Evolutionary conservation across 257 asterid genomes (phyloP), one percentile per base, ranked within the genome.

Genomic region (Solanum lycopersicoides): DNA sequence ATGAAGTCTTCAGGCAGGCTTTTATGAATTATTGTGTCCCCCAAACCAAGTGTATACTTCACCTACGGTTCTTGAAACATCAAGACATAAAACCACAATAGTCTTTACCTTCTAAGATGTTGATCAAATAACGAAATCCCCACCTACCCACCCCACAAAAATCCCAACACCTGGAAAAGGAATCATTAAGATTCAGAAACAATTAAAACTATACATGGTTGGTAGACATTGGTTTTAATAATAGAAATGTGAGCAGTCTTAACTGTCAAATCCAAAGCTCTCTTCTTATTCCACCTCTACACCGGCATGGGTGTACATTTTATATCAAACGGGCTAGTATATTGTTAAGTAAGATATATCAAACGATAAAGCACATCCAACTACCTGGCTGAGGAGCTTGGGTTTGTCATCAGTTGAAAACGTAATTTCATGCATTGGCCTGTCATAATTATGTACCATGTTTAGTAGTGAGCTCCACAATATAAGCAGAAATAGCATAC

Each of bases 341-440:
- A 47, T 47, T 35, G 47, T 5, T 72, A 34, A 75, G n/a, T 28
- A 76, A 23, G 34, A 42, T 53, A 73, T 59, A 75, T 59, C 32
- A 63, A 74, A 83, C 53, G 28, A 82, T 65, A 32, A 83, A 87
- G 86, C 87, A 86, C 20, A 69, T 83, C 83, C 59, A 80, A 85
- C 74, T 89, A 97, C 99, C 99, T 94, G 98, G 90, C 98, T 97
- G 87, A 97, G 99, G 91, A 97, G 96, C 91, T 97, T 97, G 87
- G 99, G 99, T 90, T 93, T 95, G 95, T 97, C 98, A 82, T 89
- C 95, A 8, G 97, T 92, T 89, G 99, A 97, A 91, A 95, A 95
- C 16, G 99, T 97, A 91, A 97, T 97, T 91, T 97, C 99, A 92
- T 97, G 99, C 98, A 96, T 93, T 85, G 99, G 95, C 97, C 99